A percentile compares a stretch with the other conserved stretches of the same genome.
These are phyloP conservation scores for Amanita brunnescens DNA, from an alignment of 768 basidiomycete genomes.

Conservation along the genomic window DNA sequence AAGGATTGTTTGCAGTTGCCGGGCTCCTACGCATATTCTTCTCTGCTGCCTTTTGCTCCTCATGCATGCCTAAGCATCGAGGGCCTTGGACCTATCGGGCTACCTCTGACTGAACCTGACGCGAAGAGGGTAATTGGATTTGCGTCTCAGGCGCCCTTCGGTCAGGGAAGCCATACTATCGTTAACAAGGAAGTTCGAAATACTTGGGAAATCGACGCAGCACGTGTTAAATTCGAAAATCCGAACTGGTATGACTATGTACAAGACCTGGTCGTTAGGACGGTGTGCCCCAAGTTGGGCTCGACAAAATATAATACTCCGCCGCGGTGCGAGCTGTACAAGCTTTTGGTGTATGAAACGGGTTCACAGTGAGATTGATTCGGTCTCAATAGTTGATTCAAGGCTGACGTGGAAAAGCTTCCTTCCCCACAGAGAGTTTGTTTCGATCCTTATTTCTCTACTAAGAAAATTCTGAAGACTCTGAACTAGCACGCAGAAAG, in stretches of 20 bases:
- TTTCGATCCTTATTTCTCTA: background rate
- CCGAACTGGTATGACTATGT: slow-evolving; percentile 27
- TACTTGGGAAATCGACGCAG: slow-evolving; percentile 43
- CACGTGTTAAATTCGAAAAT: slow-evolving; percentile 30
- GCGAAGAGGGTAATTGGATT: slow-evolving; percentile 27
- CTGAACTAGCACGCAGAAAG: slow-evolving; percentile 20
- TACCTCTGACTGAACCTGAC: slow-evolving; percentile 32
- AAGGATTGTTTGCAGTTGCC: background rate
- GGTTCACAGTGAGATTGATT: slow-evolving; percentile 46
- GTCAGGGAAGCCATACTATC: slow-evolving; percentile 33
- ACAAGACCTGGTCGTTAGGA: slow-evolving; percentile 15
- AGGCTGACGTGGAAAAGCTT: too few relatives aligned
- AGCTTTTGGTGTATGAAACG: slow-evolving; percentile 38
- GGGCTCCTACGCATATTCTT: slow-evolving; percentile 4
- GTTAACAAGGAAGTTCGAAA: slow-evolving; percentile 36
- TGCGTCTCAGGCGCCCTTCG: slow-evolving; percentile 34
- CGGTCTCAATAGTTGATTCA: too few relatives aligned
- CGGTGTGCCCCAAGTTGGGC: slow-evolving; percentile 29
- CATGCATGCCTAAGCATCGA: slow-evolving; percentile 33
- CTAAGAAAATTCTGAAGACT: background rate
- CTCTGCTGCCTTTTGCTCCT: slow-evolving; percentile 21
- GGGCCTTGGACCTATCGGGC: slow-evolving; percentile 31
- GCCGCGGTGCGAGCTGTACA: slow-evolving; percentile 34
- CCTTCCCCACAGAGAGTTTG: slow-evolving; percentile 39
- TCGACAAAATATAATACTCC: slow-evolving; percentile 18